Conservation (phyloP, 768 basidiomycete genomes). For the Amanita muscaria region DNA sequence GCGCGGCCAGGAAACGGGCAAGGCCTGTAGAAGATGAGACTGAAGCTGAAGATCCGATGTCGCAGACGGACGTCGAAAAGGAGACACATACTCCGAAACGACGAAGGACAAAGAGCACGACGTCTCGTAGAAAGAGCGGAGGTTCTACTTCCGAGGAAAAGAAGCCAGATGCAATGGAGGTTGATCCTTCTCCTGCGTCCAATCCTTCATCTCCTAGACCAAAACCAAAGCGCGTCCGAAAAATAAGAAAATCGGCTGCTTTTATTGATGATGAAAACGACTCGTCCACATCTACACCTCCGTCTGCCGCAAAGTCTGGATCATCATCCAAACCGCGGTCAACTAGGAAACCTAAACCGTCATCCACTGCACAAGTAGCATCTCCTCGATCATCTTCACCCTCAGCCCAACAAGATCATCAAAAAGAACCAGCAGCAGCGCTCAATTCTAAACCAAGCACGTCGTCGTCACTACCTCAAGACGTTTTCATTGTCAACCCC, state of each 20-base stretch:
- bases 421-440: neutral
- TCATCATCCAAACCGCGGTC: neutral
- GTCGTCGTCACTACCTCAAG: too few relatives aligned
- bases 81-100: neutral
- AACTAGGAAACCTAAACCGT: neutral
- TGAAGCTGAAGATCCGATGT: conserved; percentile 3
- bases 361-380: neutral
- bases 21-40: neutral
- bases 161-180: conserved; percentile 1
- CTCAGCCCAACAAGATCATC: neutral
- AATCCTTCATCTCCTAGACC: neutral
- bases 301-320: conserved; percentile 5
- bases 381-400: neutral
- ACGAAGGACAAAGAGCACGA: neutral
- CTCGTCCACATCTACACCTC: conserved; percentile 5
- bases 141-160: neutral
- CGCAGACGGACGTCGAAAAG: conserved; percentile 5
- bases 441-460: too few relatives aligned
- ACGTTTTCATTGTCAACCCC: too few relatives aligned
- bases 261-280: conserved; percentile 11
- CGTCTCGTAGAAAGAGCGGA: neutral
- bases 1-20: conserved; percentile 11
- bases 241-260: conserved; percentile 1
- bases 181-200: neutral
- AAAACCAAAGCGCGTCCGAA: conserved; percentile 6